phyloP scores from a whole-genome alignment of 2,329 filamentous ascomycete genomes.

The Colletotrichum tabaci region DNA sequence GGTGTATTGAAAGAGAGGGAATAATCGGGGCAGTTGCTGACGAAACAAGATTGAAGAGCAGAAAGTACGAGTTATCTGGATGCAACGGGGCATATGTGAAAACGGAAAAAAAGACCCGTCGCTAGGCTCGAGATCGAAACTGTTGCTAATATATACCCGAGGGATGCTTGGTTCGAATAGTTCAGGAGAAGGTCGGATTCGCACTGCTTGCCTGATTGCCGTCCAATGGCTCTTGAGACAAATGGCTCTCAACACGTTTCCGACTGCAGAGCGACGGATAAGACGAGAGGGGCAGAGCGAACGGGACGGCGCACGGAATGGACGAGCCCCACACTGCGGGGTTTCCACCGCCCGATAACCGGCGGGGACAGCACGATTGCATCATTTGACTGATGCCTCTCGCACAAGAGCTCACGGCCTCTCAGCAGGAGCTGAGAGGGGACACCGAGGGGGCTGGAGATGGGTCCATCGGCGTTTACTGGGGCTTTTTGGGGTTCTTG shows the following conservation, averaged over 20 bases:
- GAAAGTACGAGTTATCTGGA: conserved; percentile 12
- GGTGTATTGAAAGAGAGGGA: conserved; percentile 3
- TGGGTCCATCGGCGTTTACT: neutral
- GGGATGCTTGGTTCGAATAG: conserved; percentile 12
- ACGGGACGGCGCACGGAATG: conserved; percentile 37
- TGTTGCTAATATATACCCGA: conserved; percentile 12
- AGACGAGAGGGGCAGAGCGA: conserved; percentile 32
- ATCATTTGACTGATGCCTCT: conserved; percentile 26
- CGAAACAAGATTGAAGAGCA: conserved; percentile 13
- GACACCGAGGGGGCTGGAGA: neutral
- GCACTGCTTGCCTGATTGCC: neutral
- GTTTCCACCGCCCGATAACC: conserved; percentile 39
- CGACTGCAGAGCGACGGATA: conserved; percentile 36
- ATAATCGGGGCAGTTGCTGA: conserved; percentile 18
- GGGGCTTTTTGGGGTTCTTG: neutral
- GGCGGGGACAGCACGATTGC: conserved; percentile 32
- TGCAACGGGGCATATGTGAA: conserved; percentile 27
- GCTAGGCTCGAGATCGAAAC: neutral
- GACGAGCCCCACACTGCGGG: conserved; percentile 36
- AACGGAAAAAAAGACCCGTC: neutral
- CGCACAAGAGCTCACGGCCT: neutral
- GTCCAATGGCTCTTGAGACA: conserved; percentile 23
- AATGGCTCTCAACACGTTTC: conserved; percentile 34
- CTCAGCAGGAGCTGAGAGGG: neutral
- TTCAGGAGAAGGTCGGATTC: conserved; percentile 4